Base-by-base conservation (phyloP, 1,139 yeast genomes). In the Nakaseomyces sp. region DNA sequence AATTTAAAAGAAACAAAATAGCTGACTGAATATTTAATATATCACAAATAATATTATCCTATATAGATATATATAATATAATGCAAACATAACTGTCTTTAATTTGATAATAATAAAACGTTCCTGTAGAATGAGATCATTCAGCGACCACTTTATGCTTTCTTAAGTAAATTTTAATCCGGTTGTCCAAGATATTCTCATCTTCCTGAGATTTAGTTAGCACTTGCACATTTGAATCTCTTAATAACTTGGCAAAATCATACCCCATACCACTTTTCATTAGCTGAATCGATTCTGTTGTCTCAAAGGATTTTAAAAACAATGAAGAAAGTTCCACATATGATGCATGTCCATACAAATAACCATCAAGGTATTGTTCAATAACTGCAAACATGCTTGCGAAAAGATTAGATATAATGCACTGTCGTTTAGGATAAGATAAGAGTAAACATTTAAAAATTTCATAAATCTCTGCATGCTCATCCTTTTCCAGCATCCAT, bases 1-100 rank as follows among this genome's bases (percentile, higher is more conserved):
- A 47, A 55, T 18, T 26, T 26, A 22, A 22, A 22, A 22, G 24
- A 22, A 22, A 9, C n/a, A 22, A 22, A 22, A 22, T 22, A 22
- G 3, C 24, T 7, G 6, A 28, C 7, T 12, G 30, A 28, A 2
- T 12, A 28, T 28, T 28, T 9, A 13, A 9, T 22, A 22, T 9
- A 22, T 22, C 6, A 9, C 9, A 22, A 7, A 22, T 22, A 3
- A 3, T 22, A 30, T n/a, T 6, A 13, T 16, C 19, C 19, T 8
- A n/a, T 30, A 7, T 30, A 15, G 6, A 30, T 7, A 30, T 8
- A 30, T 16, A 8, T 30, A 7, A 30, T n/a, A 16, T 15, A 30
- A n/a, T n/a, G n/a, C n/a, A n/a, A n/a, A n/a, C n/a, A n/a, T n/a
- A n/a, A n/a, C n/a, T n/a, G n/a, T n/a, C n/a, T n/a, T n/a, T n/a